These are phyloP conservation scores for Acorus gramineus DNA, from an alignment of 106 monocot genomes.

Conservation along the genomic window DNA sequence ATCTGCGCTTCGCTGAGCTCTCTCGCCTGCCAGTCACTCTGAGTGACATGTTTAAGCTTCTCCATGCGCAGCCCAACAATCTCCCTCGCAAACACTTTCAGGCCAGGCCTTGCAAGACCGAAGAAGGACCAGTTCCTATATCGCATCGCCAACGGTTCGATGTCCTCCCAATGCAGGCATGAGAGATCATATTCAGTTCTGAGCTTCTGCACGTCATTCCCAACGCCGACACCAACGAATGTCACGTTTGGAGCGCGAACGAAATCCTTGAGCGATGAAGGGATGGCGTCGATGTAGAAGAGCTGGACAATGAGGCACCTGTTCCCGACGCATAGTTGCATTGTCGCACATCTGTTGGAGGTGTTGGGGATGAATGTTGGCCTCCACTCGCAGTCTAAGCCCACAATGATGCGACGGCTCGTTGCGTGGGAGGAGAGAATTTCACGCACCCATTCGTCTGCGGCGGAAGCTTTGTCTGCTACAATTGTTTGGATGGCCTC, in stretches of 20 bases:
- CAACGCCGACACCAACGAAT: constrained; percentile 18
- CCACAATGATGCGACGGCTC: constrained; percentile 2
- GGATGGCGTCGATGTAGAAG: constrained; percentile 11
- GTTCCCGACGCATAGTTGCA: constrained; percentile 12
- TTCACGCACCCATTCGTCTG: constrained; percentile 3
- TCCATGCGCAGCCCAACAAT: constrained; percentile 8
- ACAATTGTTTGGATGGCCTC: constrained; percentile 11
- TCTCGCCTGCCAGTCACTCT: constrained; percentile 18
- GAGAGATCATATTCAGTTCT: constrained; percentile 6
- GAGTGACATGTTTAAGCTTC: constrained; percentile 4
- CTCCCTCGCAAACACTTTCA: constrained; percentile 14
- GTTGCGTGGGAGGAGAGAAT: background rate
- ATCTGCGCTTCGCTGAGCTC: constrained; percentile 4
- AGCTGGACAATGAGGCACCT: constrained; percentile 26
- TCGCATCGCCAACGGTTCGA: background rate
- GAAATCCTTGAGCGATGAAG: constrained; percentile 8
- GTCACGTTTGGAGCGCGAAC: constrained; percentile 1
- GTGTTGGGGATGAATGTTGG: background rate
- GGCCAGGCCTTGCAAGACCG: background rate
- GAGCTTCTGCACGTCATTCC: constrained; percentile 14
- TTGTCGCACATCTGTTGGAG: constrained; percentile 11
- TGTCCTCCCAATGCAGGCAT: constrained; percentile 3
- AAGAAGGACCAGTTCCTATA: background rate
- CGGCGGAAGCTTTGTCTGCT: constrained; percentile 5
- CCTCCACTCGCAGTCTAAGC: constrained; percentile 29